Evolutionary conservation across 345 rosid genomes (phyloP).

Genomic region (Pistacia vera): DNA sequence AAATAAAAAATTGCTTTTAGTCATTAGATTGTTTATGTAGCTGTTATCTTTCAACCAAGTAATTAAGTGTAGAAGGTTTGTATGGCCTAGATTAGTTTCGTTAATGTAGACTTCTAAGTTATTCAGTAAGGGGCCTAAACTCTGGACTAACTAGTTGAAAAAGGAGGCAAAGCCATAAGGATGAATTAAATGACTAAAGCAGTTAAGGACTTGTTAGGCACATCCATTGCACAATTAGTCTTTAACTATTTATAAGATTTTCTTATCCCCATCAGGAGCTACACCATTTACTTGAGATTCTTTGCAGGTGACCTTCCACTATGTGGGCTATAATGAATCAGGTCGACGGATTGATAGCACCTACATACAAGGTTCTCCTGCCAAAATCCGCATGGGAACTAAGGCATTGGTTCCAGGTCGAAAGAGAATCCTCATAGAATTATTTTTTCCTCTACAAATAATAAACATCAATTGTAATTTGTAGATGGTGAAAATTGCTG

Average conservation of each 20-base stretch:
- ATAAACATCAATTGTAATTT: background rate
- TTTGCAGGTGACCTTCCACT: conserved; percentile 80
- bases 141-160: background rate
- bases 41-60: background rate
- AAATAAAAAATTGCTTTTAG: no score
- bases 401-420: conserved; percentile 91
- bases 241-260: background rate
- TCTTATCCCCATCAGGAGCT: conserved; percentile 15
- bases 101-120: background rate
- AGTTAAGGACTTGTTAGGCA: background rate
- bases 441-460: background rate
- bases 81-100: no score
- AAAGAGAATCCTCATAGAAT: background rate
- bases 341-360: conserved; percentile 94
- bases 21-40: background rate
- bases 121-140: background rate
- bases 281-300: conserved; percentile 17
- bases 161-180: background rate
- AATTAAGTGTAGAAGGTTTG: background rate
- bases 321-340: conserved; percentile 88
- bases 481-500: background rate
- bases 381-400: conserved; percentile 85
- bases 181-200: background rate
- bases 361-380: conserved; percentile 84
- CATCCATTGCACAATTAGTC: background rate